Base-by-base conservation (phyloP, 352 stramenopile species). In the Phytophthora tentaculata region DNA sequence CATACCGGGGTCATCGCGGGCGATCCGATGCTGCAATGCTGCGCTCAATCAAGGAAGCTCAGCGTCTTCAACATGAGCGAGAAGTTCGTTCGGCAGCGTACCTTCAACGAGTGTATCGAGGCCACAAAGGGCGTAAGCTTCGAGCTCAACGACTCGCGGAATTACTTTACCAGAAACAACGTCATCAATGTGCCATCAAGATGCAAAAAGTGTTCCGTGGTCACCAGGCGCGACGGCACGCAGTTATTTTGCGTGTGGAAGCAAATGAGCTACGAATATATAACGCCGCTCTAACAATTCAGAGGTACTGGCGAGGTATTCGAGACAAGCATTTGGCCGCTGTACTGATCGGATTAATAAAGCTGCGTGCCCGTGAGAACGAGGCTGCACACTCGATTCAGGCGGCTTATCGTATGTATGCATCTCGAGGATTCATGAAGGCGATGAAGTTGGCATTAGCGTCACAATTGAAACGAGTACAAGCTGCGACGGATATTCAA, bases 31-130 rank as follows among this genome's bases (percentile, higher is more conserved):
- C 71, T 3, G 62, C 80, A 0, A 64, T 93, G 37, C 19, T 88
- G 12, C 77, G 76, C 13, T 81, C 82, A 8, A 76, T 84, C 4
- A 64, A 77, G 16, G 79, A 90, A 29, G 75, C 80, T 0, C 73
- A 83, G 19, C 71, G 62, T 13, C 71, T 71, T 5, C 83, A 91
- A 28, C 29, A 61, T n/a, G 75, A 84, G 19, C 53, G 63, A 55
- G 84, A 94, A 47, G 53, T 71, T 22, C 50, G 73, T 13, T 69
- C 81, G 1, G 86, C 80, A 5, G 37, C 69, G 17, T 80, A 86
- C n/a, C 61, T 98, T 16, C 89, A 97, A 48, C 84, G 86, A 7
- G 69, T 96, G 19, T 96, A 88, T 56, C 81, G 89, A 5, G 83
- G 83, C 10, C 87, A 92, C 56, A 71, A 86, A 43, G 89, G 82